Conservation (phyloP, 1,284 basidiomycete species). For the Microbotryum scabiosae region DNA sequence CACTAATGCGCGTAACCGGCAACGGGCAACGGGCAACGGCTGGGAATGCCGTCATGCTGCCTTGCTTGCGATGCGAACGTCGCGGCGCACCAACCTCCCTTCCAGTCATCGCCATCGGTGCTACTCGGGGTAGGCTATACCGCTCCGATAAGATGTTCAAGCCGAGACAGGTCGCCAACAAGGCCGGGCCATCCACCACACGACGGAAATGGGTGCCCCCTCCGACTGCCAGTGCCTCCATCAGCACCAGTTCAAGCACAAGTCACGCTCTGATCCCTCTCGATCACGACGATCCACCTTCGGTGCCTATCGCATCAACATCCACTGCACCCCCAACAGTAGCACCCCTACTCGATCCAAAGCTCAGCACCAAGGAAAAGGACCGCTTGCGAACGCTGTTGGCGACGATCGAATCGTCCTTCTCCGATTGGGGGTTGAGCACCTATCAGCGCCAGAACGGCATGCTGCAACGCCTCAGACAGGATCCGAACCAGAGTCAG, state of each 20-base stretch:
- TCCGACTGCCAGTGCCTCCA: not conserved
- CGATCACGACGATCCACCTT: not conserved
- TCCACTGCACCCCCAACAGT: not conserved
- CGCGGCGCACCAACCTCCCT: no score
- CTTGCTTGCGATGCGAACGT: no score
- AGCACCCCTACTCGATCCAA: not conserved
- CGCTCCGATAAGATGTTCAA: not conserved
- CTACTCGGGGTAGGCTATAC: no score
- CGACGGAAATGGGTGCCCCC: no score
- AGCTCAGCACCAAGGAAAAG: not conserved
- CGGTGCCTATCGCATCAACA: not conserved
- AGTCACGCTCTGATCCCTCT: not conserved
- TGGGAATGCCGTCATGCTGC: no score
- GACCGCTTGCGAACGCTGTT: slow-evolving; percentile 17
- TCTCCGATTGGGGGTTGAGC: slow-evolving; percentile 23
- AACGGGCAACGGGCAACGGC: no score
- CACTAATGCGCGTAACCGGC: no score
- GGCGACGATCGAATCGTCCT: slow-evolving; percentile 4
- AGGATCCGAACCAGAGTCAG: slow-evolving; percentile 4
- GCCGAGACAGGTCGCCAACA: not conserved
- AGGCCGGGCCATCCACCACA: not conserved
- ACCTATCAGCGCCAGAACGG: not conserved
- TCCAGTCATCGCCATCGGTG: no score
- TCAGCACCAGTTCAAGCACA: slow-evolving; percentile 8
- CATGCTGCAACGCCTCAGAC: slow-evolving; percentile 2